A percentile compares a stretch with the other conserved stretches of the same genome.
phyloP scores from a whole-genome alignment of 2,329 filamentous ascomycete species.

The Acrocalymma vagum region DNA sequence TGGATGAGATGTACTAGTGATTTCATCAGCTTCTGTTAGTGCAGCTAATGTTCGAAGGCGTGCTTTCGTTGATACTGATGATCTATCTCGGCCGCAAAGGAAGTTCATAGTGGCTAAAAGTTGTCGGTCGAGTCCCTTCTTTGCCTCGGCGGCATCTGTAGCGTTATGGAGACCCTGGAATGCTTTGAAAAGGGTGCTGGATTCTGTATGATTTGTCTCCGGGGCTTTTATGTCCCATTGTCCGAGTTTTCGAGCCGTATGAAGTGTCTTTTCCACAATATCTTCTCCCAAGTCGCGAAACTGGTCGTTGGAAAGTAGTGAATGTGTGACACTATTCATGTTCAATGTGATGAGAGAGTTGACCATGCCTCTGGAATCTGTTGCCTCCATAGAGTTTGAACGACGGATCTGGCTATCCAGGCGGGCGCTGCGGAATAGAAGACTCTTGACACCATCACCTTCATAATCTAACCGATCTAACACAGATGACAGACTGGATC shows the following conservation, averaged over 20 bases:
- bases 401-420: slow-evolving; percentile 84
- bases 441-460: slow-evolving; percentile 82
- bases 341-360: slow-evolving; percentile 82
- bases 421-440: slow-evolving; percentile 89
- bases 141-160: slow-evolving; percentile 62
- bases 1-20: slow-evolving; percentile 68
- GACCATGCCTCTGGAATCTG: slow-evolving; percentile 75
- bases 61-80: slow-evolving; percentile 30
- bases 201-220: slow-evolving; percentile 66
- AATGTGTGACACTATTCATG: slow-evolving; percentile 84
- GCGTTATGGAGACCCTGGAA: slow-evolving; percentile 82
- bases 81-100: slow-evolving; percentile 34
- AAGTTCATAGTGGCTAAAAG: slow-evolving; percentile 57
- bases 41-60: slow-evolving; percentile 65
- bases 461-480: slow-evolving; percentile 89
- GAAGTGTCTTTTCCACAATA: slow-evolving; percentile 76
- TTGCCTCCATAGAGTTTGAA: slow-evolving; percentile 61
- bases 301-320: slow-evolving; percentile 75
- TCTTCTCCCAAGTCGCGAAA: slow-evolving; percentile 64
- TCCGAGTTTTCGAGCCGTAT: slow-evolving; percentile 81
- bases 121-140: slow-evolving; percentile 69
- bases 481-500: slow-evolving; percentile 78
- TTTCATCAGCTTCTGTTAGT: slow-evolving; percentile 82
- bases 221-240: slow-evolving; percentile 91
- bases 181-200: slow-evolving; percentile 78